These are phyloP conservation scores for Ceratobasidium theobromae DNA, from an alignment of 1,284 basidiomycete genomes.

Conservation along the genomic window DNA sequence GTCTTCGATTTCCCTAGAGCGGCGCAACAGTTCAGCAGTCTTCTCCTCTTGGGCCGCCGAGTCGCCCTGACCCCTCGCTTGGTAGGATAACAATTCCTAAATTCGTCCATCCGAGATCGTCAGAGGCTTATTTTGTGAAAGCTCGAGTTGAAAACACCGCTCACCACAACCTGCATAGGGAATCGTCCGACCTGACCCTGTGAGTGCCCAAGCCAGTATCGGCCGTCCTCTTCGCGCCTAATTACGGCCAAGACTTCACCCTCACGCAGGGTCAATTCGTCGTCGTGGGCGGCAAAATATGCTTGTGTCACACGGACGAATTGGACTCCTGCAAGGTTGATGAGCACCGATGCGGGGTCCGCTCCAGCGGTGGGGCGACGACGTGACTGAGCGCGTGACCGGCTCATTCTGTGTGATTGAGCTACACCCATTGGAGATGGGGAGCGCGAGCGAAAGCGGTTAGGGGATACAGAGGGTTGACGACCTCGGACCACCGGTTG, in stretches of 20 bases:
- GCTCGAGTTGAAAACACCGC: neutral
- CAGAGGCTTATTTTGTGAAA: neutral
- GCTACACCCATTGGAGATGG: constrained; percentile 1
- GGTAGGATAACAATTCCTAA: constrained; percentile 22
- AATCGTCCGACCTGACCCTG: constrained; percentile 27
- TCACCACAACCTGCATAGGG: constrained; percentile 19
- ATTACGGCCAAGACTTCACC: constrained; percentile 19
- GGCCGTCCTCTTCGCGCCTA: constrained; percentile 1
- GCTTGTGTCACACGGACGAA: constrained; percentile 12
- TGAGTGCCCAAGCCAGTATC: constrained; percentile 12
- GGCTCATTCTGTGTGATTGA: constrained; percentile 15
- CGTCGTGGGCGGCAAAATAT: neutral
- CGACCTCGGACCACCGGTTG: neutral
- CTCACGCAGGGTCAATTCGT: constrained; percentile 20
- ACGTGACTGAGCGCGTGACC: constrained; percentile 11
- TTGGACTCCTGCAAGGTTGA: constrained; percentile 26
- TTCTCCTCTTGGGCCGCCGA: constrained; percentile 19
- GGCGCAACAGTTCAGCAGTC: constrained; percentile 23
- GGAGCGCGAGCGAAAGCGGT: constrained; percentile 12
- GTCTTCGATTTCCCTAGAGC: constrained; percentile 21
- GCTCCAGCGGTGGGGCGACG: neutral
- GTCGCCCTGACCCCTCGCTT: neutral
- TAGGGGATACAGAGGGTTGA: neutral
- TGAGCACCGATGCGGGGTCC: constrained; percentile 6
- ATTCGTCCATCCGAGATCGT: neutral